Evolutionary conservation across 495 filamentous ascomycete species (phyloP).

Genomic region (Bacidia gigantensis): DNA sequence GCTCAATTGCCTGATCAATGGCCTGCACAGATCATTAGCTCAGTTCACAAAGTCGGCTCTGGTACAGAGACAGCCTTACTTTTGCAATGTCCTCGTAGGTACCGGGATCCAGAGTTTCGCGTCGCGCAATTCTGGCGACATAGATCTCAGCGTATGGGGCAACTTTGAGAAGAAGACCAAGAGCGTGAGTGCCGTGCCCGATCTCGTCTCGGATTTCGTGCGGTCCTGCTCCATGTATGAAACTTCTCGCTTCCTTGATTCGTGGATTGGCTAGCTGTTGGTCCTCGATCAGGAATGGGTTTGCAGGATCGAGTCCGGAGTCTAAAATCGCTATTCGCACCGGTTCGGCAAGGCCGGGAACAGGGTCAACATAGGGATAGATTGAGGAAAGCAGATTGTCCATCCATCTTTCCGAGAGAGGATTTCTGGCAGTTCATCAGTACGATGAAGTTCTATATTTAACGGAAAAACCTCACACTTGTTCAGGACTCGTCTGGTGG

Average conservation of each 20-base stretch:
- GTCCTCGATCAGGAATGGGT: conserved; percentile 16
- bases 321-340: conserved; percentile 26
- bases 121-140: conserved; percentile 20
- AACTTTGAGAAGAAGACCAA: conserved; percentile 22
- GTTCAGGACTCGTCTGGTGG: no score
- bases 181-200: conserved; percentile 25
- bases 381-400: conserved; percentile 18
- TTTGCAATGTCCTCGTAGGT: conserved; percentile 20
- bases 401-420: conserved; percentile 20
- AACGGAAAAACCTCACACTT: no score
- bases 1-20: conserved; percentile 22
- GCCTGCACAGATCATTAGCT: conserved; percentile 16
- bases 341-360: conserved; percentile 12
- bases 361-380: conserved; percentile 15
- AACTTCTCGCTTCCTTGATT: conserved; percentile 21
- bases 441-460: no score
- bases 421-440: no score
- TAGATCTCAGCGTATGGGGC: conserved; percentile 25
- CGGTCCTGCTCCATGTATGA: conserved; percentile 16
- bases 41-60: conserved; percentile 4
- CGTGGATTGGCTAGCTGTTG: conserved; percentile 14
- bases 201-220: conserved; percentile 21
- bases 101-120: conserved; percentile 17
- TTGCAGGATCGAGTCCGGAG: conserved; percentile 21
- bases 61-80: conserved; percentile 15